Evolutionary conservation across 345 rosid genomes (phyloP).

Genomic region (Diplotaxis tenuifolia): DNA sequence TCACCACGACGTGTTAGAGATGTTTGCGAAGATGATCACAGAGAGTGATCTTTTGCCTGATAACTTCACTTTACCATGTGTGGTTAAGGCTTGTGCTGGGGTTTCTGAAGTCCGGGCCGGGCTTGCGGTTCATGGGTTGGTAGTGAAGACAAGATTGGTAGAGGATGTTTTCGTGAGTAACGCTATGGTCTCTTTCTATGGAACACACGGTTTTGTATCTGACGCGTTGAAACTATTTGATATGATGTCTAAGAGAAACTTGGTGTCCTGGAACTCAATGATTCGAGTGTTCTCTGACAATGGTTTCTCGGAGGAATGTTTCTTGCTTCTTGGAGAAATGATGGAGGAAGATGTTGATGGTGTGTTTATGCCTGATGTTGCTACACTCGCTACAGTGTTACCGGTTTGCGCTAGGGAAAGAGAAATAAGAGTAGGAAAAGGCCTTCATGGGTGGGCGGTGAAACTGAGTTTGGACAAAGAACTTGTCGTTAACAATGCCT

Average conservation of each 20-base stretch:
- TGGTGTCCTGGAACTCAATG: conserved; percentile 70
- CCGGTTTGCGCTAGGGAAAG: conserved; percentile 54
- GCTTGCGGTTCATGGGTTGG: conserved; percentile 56
- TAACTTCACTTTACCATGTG: conserved; percentile 67
- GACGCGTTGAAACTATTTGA: conserved; percentile 47
- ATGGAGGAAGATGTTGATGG: conserved; percentile 35
- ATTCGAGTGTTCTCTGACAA: conserved; percentile 50
- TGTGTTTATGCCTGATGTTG: conserved; percentile 51
- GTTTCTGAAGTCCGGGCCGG: conserved; percentile 43
- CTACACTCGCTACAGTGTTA: conserved; percentile 50
- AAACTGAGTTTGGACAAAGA: conserved; percentile 51
- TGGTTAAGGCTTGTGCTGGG: conserved; percentile 64
- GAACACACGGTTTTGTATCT: conserved; percentile 45
- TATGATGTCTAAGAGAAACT: conserved; percentile 48
- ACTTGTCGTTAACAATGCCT: conserved; percentile 52
- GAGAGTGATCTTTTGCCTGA: conserved; percentile 47
- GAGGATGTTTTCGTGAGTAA: conserved; percentile 59
- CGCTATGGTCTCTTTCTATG: conserved; percentile 57
- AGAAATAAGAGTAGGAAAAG: conserved; percentile 43
- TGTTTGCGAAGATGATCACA: conserved; percentile 49
- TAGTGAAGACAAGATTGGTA: conserved; percentile 47
- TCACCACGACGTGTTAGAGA: conserved; percentile 41
- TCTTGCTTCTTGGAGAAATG: conserved; percentile 45
- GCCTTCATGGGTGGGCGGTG: conserved; percentile 57
- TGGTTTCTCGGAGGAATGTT: conserved; percentile 42